Evolutionary conservation across 148 eudicot genomes (phyloP).

Genomic region (Rhododendron williamsianum): DNA sequence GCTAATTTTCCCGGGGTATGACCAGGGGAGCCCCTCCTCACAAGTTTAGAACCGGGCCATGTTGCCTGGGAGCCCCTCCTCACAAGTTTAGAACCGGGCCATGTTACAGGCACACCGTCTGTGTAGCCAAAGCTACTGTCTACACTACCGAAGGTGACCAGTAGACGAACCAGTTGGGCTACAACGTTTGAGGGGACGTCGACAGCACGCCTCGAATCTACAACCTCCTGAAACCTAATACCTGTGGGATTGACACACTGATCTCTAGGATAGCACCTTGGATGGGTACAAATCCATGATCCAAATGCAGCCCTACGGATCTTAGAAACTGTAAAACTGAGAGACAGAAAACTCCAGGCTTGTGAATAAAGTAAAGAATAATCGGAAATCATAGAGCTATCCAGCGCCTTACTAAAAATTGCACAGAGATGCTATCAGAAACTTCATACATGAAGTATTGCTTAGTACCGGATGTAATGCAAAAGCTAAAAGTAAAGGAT

Average conservation of each 20-base stretch:
- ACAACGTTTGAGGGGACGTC: neutral
- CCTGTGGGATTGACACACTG: neutral
- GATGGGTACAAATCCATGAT: neutral
- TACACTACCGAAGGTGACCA: neutral
- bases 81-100: neutral
- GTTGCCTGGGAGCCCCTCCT: neutral
- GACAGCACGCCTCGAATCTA: neutral
- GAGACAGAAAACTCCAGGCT: neutral
- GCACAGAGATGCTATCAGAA: neutral
- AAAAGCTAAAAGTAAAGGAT: neutral
- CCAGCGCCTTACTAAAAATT: neutral
- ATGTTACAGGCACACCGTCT: neutral
- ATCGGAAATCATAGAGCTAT: neutral
- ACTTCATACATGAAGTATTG: neutral
- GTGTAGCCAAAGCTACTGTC: neutral
- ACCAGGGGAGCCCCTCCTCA: neutral
- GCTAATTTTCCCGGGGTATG: neutral
- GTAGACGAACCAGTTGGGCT: neutral
- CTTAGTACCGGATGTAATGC: neutral
- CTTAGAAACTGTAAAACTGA: neutral
- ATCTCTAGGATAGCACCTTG: neutral
- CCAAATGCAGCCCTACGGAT: neutral
- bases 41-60: neutral
- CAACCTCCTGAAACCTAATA: neutral
- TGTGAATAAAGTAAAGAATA: neutral